Evolutionary conservation across 352 stramenopile genomes (phyloP).

Genomic region (Pythium insidiosum): DNA sequence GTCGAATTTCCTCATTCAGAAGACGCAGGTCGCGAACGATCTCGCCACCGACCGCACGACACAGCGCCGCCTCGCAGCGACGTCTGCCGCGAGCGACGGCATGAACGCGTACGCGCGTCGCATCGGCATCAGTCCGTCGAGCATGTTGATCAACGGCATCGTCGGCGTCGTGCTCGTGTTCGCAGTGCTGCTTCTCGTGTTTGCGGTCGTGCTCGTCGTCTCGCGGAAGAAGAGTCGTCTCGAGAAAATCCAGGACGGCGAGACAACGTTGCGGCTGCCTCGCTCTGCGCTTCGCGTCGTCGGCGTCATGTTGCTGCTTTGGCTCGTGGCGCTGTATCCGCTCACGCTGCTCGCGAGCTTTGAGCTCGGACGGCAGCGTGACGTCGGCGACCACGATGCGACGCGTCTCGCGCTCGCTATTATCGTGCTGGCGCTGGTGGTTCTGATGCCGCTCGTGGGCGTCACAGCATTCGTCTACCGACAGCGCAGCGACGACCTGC

Average conservation of each 20-base stretch:
- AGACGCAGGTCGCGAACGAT: neutral
- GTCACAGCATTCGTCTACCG: conserved; percentile 10
- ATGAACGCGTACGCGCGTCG: conserved; percentile 23
- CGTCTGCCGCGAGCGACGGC: conserved; percentile 6
- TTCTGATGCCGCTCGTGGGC: conserved; percentile 5
- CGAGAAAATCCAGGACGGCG: neutral
- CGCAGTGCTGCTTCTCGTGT: conserved; percentile 12
- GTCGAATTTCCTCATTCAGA: conserved; percentile 33
- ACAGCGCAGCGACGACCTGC: conserved; percentile 18
- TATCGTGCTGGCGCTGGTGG: conserved; percentile 11
- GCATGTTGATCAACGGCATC: conserved; percentile 19
- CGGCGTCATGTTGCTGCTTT: conserved; percentile 28
- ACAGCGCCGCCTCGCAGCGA: conserved; percentile 12
- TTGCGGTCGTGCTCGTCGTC: conserved; percentile 8
- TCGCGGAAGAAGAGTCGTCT: too few relatives aligned
- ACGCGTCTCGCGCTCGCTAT: conserved; percentile 12
- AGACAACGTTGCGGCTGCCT: too few relatives aligned
- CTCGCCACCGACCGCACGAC: neutral
- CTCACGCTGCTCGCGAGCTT: conserved; percentile 24
- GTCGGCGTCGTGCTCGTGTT: conserved; percentile 17
- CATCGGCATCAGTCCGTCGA: conserved; percentile 16
- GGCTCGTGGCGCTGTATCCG: conserved; percentile 30
- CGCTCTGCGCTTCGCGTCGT: conserved; percentile 13
- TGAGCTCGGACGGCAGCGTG: too few relatives aligned
- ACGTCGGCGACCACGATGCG: conserved; percentile 13